phyloP scores from a whole-genome alignment of 2,329 filamentous ascomycete species.

The Tolypocladium endophyticum region DNA sequence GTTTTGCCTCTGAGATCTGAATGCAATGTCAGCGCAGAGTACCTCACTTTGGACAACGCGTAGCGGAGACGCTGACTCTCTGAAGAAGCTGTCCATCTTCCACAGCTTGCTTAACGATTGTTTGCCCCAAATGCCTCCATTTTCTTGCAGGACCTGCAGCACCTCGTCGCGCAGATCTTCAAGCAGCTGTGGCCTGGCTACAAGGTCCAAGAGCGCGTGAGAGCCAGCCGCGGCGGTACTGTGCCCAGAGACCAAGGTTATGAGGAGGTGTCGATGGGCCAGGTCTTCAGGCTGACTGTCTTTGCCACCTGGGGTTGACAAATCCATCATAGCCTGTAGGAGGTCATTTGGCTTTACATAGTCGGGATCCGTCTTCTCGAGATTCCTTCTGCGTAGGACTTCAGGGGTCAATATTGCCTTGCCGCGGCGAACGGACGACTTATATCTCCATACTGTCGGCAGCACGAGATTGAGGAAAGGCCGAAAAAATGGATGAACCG shows the following conservation, averaged over 20 bases:
- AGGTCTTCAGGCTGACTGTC: not conserved
- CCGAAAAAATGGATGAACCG: slow-evolving; percentile 1
- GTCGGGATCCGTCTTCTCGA: not conserved
- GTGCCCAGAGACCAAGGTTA: slow-evolving; percentile 4
- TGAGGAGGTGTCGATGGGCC: slow-evolving; percentile 1
- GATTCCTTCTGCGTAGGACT: slow-evolving; percentile 1
- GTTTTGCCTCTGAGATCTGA: slow-evolving; percentile 5
- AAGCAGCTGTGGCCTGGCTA: not conserved
- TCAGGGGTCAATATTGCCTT: slow-evolving; percentile 2
- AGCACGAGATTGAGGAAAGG: slow-evolving; percentile 3
- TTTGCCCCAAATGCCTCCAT: slow-evolving; percentile 1
- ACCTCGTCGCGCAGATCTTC: slow-evolving; percentile 2
- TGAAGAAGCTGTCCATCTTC: slow-evolving; percentile 7
- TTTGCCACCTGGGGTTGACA: not conserved
- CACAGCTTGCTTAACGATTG: slow-evolving; percentile 1
- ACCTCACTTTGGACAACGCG: too few relatives aligned
- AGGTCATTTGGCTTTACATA: slow-evolving; percentile 2
- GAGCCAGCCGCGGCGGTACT: slow-evolving; percentile 4
- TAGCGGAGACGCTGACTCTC: slow-evolving; percentile 2
- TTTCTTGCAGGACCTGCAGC: not conserved
- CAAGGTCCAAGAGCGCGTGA: slow-evolving; percentile 3
- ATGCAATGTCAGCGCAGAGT: not conserved
- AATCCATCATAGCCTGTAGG: slow-evolving; percentile 5
- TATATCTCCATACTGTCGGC: slow-evolving; percentile 1
- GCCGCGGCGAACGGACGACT: not conserved